These are phyloP conservation scores for Schizonepeta tenuifolia DNA, from an alignment of 257 asterid species.

Conservation along the genomic window DNA sequence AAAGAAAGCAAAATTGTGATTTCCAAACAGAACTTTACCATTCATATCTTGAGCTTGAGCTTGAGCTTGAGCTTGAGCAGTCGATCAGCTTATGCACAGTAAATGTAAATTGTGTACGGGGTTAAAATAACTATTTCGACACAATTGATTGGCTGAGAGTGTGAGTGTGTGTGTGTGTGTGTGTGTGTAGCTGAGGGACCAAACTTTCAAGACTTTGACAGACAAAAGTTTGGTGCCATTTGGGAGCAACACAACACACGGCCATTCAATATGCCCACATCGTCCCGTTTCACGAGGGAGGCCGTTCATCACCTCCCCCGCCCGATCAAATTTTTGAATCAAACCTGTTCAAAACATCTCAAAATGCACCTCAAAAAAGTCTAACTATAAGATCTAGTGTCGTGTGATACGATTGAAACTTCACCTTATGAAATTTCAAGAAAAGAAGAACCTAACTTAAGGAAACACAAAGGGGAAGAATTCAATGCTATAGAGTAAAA, in stretches of 20 bases:
- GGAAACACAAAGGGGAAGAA: conserved; percentile 29
- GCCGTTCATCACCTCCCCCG: not conserved
- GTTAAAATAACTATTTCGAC: too few relatives aligned
- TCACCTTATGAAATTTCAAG: not conserved
- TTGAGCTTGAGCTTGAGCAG: too few relatives aligned
- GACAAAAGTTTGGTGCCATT: conserved; percentile 28
- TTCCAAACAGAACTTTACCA: conserved; percentile 26
- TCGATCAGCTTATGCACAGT: too few relatives aligned
- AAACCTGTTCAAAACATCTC: conserved; percentile 7
- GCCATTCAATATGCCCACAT: conserved; percentile 40
- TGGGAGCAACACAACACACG: conserved; percentile 22
- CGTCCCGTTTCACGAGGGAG: conserved; percentile 3
- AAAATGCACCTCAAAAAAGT: not conserved
- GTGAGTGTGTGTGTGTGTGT: too few relatives aligned
- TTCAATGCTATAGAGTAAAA: conserved; percentile 21
- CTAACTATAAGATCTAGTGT: not conserved
- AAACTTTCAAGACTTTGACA: conserved; percentile 21
- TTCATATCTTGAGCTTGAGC: too few relatives aligned
- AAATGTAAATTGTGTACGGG: too few relatives aligned
- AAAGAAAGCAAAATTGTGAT: not conserved
- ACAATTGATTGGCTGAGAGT: not conserved
- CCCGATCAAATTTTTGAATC: not conserved
- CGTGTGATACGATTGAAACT: conserved; percentile 28
- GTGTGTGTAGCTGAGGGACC: not conserved
- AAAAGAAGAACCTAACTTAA: conserved; percentile 10